Evolutionary conservation across 2,329 filamentous ascomycete genomes (phyloP), one percentile per base, ranked within the genome.

Genomic region (Helotiales sp.): DNA sequence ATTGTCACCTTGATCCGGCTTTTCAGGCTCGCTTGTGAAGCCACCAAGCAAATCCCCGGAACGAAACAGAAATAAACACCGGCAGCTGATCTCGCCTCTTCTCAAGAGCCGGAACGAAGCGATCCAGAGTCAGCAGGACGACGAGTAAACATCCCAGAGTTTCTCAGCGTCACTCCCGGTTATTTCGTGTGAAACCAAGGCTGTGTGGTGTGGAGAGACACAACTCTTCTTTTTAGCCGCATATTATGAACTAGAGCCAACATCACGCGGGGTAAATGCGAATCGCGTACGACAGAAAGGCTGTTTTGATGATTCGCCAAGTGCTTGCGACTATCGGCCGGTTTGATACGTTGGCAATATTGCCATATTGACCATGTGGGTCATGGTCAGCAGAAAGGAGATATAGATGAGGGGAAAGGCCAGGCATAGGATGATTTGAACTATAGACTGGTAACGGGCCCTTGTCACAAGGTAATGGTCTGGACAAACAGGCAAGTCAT

Each of bases 131-230:
- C 28, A 55, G 52, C 52, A 55, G 52, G 17, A 55, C n/a, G 52
- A 55, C 52, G n/a, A 55, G 52, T 34, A 34, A 32, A 55, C 52
- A 22, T 34, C 28, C 30, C 30, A 34, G 30, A 34, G 22, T 34
- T 55, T 55, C 52, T 55, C 52, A 34, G 30, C 52, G 52, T 55
- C 34, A n/a, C 52, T 22, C 34, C 52, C 52, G 52, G 52, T 30
- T 55, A 34, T 55, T 55, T 55, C n/a, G 52, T 55, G 7, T 22
- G 52, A 55, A 34, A 55, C 52, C 52, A 55, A 55, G 28, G 28
- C 17, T 55, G 30, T 55, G 7, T 34, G 17, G 20, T 34, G 52
- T 20, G 30, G 52, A 34, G 52, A 55, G 30, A 34, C 7, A 55
- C 28, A 34, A 34, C 6, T 34, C 30, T 34, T 34, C 50, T 55